Evolutionary conservation across 2,329 filamentous ascomycete genomes (phyloP).

Genomic region (Blastomyces gilchristii): DNA sequence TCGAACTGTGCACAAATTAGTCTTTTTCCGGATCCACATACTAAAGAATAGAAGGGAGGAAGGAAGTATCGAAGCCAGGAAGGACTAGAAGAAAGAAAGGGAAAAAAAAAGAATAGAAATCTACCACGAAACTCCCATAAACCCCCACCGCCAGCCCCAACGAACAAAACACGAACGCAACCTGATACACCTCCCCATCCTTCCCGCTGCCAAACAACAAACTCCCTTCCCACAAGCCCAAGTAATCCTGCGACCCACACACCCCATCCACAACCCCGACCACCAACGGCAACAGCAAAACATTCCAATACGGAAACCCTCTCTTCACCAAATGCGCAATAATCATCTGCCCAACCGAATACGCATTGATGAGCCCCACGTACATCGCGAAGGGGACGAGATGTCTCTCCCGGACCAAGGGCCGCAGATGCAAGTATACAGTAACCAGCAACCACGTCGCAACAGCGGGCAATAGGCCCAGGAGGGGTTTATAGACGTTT

Average conservation of each 20-base stretch:
- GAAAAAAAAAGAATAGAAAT: slow-evolving; percentile 15
- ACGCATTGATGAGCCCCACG: slow-evolving; percentile 82
- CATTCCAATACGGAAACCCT: slow-evolving; percentile 81
- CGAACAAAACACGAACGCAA: slow-evolving; percentile 82
- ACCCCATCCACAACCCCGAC: slow-evolving; percentile 71
- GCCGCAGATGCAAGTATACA: slow-evolving; percentile 74
- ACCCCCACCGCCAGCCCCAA: slow-evolving; percentile 75
- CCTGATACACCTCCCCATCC: slow-evolving; percentile 54
- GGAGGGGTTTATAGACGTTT: slow-evolving; percentile 57
- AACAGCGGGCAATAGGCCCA: slow-evolving; percentile 75
- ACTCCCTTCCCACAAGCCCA: slow-evolving; percentile 63
- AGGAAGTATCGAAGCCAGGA: background rate
- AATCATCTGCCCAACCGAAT: slow-evolving; percentile 92
- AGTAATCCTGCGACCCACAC: slow-evolving; percentile 46
- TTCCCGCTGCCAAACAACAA: slow-evolving; percentile 54
- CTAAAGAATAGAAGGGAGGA: background rate
- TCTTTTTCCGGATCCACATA: background rate
- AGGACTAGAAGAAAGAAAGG: background rate
- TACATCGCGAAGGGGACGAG: slow-evolving; percentile 85
- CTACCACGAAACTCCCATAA: slow-evolving; percentile 88
- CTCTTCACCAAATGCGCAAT: slow-evolving; percentile 83
- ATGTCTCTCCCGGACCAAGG: slow-evolving; percentile 68
- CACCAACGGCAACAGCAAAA: slow-evolving; percentile 66
- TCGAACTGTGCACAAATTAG: slow-evolving; percentile 48
- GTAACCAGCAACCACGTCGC: slow-evolving; percentile 66